Evolutionary conservation across 2,329 filamentous ascomycete genomes (phyloP).

Genomic region (Sarocladium oryzae): DNA sequence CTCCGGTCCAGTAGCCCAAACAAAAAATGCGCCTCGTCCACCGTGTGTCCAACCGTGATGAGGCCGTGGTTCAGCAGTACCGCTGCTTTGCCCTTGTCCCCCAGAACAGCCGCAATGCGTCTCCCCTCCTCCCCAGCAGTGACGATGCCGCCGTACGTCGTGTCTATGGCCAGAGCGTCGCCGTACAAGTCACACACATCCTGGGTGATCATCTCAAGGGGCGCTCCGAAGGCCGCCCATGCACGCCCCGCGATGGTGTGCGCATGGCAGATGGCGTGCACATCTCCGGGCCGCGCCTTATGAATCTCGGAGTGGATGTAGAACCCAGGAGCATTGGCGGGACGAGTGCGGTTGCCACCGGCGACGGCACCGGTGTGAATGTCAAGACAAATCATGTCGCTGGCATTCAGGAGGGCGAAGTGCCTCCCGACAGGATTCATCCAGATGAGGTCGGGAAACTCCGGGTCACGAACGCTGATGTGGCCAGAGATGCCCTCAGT

Average conservation of each 20-base stretch:
- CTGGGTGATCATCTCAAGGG: constrained; percentile 65
- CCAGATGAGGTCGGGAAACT: constrained; percentile 57
- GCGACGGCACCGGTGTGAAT: constrained; percentile 50
- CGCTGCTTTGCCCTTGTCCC: constrained; percentile 49
- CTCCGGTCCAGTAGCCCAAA: constrained; percentile 63
- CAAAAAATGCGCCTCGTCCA: constrained; percentile 68
- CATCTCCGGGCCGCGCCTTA: constrained; percentile 57
- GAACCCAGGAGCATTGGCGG: constrained; percentile 63
- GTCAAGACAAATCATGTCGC: constrained; percentile 62
- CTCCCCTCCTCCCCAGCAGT: constrained; percentile 58
- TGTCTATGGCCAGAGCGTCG: constrained; percentile 53
- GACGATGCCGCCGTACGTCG: constrained; percentile 48
- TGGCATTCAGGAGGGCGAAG: constrained; percentile 59
- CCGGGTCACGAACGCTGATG: constrained; percentile 61
- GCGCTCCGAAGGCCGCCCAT: constrained; percentile 58
- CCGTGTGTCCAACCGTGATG: constrained; percentile 62
- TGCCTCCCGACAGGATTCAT: constrained; percentile 63
- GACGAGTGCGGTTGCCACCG: constrained; percentile 52
- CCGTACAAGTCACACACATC: constrained; percentile 60
- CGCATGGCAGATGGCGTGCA: constrained; percentile 62
- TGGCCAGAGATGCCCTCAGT: constrained; percentile 38
- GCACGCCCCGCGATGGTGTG: constrained; percentile 62
- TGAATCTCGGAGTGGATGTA: constrained; percentile 64
- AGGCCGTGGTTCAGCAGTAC: constrained; percentile 68
- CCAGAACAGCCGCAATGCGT: constrained; percentile 57